Conservation (phyloP, 225 moss, liverwort and hornwort genomes). For the Polytrichum formosum region DNA sequence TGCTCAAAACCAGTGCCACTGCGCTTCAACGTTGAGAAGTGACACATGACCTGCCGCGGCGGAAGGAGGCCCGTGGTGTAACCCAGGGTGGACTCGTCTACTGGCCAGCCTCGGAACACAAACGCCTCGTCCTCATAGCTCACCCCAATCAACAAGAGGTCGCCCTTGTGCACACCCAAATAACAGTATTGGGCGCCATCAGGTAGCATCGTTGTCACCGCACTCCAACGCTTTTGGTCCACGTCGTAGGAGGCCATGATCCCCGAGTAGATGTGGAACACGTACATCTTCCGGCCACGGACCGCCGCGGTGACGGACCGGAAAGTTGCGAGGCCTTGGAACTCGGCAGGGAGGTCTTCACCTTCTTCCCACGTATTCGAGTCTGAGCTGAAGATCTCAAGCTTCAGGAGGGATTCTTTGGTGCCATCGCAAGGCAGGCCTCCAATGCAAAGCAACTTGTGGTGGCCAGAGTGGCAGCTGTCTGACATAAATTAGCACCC, state of each 20-base stretch:
- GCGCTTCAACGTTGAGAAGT: conserved; percentile 14
- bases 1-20: not conserved
- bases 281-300: conserved; percentile 12
- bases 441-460: conserved; percentile 27
- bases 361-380: conserved; percentile 8
- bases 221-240: conserved; percentile 26
- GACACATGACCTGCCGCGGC: conserved; percentile 28
- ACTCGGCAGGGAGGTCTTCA: not conserved
- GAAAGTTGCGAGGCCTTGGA: conserved; percentile 7
- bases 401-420: conserved; percentile 12
- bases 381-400: conserved; percentile 6
- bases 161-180: conserved; percentile 13
- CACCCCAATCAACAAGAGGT: conserved; percentile 26
- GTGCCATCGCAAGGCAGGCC: conserved; percentile 9
- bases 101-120: conserved; percentile 29
- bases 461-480: conserved; percentile 6
- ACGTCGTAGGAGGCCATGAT: conserved; percentile 22
- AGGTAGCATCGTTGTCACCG: conserved; percentile 22
- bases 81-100: conserved; percentile 11
- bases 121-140: conserved; percentile 20
- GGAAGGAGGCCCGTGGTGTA: conserved; percentile 7
- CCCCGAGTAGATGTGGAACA: conserved; percentile 39
- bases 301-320: conserved; percentile 29
- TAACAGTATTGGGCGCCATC: conserved; percentile 30
- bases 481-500: too few species aligned